Conservation (phyloP, 2,329 filamentous ascomycete species). For the Fusarium lyarnte region DNA sequence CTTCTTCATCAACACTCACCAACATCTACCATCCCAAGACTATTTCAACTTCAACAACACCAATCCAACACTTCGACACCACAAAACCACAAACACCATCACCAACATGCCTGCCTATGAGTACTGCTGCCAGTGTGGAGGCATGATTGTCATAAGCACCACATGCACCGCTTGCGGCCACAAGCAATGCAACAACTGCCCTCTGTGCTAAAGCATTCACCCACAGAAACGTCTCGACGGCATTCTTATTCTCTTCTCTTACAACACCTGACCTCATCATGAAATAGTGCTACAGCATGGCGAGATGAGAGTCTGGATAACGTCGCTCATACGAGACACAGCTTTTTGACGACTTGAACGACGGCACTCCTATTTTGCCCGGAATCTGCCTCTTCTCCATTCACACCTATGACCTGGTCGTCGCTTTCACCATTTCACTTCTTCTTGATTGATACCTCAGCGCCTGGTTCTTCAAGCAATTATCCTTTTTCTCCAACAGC, state of each 20-base stretch:
- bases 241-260: background rate
- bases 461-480: background rate
- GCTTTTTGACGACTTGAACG: conserved; percentile 26
- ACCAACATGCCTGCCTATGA: conserved; percentile 57
- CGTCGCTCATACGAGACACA: conserved; percentile 12
- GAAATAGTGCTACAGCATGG: background rate
- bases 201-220: conserved; percentile 45
- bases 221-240: conserved; percentile 9
- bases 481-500: background rate
- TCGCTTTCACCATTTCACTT: conserved; percentile 11
- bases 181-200: conserved; percentile 60
- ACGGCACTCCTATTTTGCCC: conserved; percentile 3
- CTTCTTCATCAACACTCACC: conserved; percentile 2
- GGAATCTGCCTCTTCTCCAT: background rate
- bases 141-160: conserved; percentile 67
- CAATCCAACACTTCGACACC: background rate
- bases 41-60: background rate
- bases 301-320: conserved; percentile 12
- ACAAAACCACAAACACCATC: conserved; percentile 11
- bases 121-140: conserved; percentile 65
- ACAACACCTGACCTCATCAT: background rate
- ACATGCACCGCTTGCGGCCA: conserved; percentile 62
- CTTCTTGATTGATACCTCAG: conserved; percentile 28
- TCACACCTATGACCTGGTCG: conserved; percentile 3
- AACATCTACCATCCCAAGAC: background rate